phyloP scores from a whole-genome alignment of 164 flowering plant genomes.

The Nelumbo lutea region DNA sequence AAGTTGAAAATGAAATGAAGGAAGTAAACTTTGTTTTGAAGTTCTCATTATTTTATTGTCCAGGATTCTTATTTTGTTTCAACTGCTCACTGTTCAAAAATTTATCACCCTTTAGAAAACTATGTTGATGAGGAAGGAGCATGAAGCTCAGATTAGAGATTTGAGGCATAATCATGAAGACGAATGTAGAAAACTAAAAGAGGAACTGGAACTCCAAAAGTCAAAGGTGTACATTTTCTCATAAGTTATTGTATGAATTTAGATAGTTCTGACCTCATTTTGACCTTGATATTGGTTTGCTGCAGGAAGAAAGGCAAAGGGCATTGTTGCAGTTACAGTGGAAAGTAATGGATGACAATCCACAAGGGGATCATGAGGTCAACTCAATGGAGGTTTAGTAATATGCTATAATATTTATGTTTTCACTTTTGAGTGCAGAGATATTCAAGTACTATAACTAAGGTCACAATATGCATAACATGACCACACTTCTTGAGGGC shows the following conservation, averaged over 20 bases:
- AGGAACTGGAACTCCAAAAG: constrained; percentile 72
- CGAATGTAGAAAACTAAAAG: constrained; percentile 62
- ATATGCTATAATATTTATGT: not conserved
- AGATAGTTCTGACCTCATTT: not conserved
- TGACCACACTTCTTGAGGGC: not conserved
- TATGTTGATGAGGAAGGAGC: constrained; percentile 48
- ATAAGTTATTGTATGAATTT: not conserved
- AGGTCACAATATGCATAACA: not conserved
- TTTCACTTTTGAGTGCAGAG: not conserved
- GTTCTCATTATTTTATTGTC: not conserved
- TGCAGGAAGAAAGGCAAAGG: constrained; percentile 88
- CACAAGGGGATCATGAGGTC: constrained; percentile 80
- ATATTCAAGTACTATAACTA: not conserved
- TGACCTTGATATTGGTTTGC: constrained; percentile 10
- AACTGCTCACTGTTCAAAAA: constrained; percentile 8
- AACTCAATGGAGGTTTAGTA: constrained; percentile 61
- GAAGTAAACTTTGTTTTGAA: constrained; percentile 40
- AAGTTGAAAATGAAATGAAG: constrained; percentile 67
- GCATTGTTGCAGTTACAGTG: constrained; percentile 85
- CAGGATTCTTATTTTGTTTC: constrained; percentile 1
- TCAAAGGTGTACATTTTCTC: constrained; percentile 48
- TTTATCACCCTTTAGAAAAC: constrained; percentile 39
- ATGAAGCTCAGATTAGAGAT: constrained; percentile 65
- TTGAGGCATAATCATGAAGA: constrained; percentile 70
- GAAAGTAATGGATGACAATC: constrained; percentile 80